Evolutionary conservation across 2,329 filamentous ascomycete species (phyloP).

Genomic region (Clonostachys rhizophaga): DNA sequence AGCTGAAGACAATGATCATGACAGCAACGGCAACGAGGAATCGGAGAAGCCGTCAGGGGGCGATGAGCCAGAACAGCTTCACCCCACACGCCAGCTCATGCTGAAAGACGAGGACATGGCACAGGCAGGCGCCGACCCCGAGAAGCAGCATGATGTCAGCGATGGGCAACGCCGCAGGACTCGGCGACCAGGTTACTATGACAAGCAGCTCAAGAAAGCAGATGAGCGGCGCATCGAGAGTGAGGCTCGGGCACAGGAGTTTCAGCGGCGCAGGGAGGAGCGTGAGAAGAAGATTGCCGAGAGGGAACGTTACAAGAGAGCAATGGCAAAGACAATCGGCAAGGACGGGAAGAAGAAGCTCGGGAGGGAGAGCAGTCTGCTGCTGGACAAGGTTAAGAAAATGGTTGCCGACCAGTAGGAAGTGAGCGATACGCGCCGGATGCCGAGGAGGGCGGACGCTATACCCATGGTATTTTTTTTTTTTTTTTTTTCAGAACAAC

Average conservation of each 20-base stretch:
- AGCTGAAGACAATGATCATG: conserved; percentile 12
- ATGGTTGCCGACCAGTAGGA: conserved; percentile 43
- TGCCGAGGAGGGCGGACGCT: too few species aligned
- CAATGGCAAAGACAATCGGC: conserved; percentile 70
- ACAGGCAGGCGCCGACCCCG: conserved; percentile 14
- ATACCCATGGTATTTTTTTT: too few species aligned
- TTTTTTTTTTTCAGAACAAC: too few species aligned
- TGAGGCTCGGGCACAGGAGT: conserved; percentile 35
- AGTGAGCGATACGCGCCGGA: too few species aligned
- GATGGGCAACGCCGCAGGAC: conserved; percentile 27
- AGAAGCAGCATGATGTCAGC: conserved; percentile 6
- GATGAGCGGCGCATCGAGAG: conserved; percentile 34
- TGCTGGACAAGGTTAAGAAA: conserved; percentile 74
- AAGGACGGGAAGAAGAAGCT: conserved; percentile 74
- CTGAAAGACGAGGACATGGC: conserved; percentile 29
- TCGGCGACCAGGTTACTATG: conserved; percentile 52
- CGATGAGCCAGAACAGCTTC: conserved; percentile 17
- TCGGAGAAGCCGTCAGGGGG: conserved; percentile 7
- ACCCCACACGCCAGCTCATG: conserved; percentile 32
- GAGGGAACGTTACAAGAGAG: conserved; percentile 58
- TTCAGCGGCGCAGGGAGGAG: conserved; percentile 50
- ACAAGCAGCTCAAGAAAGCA: conserved; percentile 53
- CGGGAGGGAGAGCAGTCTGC: conserved; percentile 71
- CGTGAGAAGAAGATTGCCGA: conserved; percentile 61
- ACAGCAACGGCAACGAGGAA: conserved; percentile 1